A percentile compares a stretch with the other conserved stretches of the same genome.
phyloP scores from a whole-genome alignment of 192 early-diverging fungal genomes.

The Podila epicladia region DNA sequence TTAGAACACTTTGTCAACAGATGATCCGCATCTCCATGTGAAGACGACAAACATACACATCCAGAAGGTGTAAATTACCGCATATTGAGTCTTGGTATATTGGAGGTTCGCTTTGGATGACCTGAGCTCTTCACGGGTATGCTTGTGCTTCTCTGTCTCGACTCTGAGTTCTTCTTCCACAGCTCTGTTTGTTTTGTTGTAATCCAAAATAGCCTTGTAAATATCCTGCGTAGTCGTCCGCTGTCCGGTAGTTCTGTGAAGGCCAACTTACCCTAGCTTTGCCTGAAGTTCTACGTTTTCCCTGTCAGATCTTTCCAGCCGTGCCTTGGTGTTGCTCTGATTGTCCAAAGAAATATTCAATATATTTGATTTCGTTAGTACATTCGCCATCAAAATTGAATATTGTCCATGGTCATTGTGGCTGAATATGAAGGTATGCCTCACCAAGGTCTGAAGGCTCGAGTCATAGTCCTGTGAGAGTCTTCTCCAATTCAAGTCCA shows the following conservation, averaged over 20 bases:
- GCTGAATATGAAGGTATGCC: not conserved
- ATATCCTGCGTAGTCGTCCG: not conserved
- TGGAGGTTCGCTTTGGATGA: slow-evolving; percentile 60
- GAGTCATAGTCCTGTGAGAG: slow-evolving; percentile 34
- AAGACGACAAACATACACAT: too few species aligned
- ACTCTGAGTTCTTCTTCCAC: slow-evolving; percentile 38
- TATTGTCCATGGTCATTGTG: not conserved
- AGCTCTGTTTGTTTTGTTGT: slow-evolving; percentile 7
- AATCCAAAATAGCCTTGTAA: too few species aligned
- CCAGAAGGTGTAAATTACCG: slow-evolving; percentile 41
- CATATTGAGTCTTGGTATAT: slow-evolving; percentile 60
- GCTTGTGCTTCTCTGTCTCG: slow-evolving; percentile 42
- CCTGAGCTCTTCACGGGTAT: slow-evolving; percentile 57
- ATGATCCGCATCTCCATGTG: too few species aligned
- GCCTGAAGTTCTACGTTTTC: slow-evolving; percentile 26
- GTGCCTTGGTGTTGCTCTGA: slow-evolving; percentile 24
- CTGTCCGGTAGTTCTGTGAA: not conserved
- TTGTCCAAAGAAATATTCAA: not conserved
- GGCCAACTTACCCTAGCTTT: slow-evolving; percentile 15
- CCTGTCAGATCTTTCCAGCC: slow-evolving; percentile 25
- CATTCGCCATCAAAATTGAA: too few species aligned
- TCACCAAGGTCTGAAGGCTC: slow-evolving; percentile 31
- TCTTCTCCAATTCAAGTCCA: slow-evolving; percentile 49
- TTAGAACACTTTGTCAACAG: not conserved
- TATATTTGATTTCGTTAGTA: too few species aligned